These are phyloP conservation scores for Rubus parviflorus DNA, from an alignment of 306 rosid species.

Conservation along the genomic window DNA sequence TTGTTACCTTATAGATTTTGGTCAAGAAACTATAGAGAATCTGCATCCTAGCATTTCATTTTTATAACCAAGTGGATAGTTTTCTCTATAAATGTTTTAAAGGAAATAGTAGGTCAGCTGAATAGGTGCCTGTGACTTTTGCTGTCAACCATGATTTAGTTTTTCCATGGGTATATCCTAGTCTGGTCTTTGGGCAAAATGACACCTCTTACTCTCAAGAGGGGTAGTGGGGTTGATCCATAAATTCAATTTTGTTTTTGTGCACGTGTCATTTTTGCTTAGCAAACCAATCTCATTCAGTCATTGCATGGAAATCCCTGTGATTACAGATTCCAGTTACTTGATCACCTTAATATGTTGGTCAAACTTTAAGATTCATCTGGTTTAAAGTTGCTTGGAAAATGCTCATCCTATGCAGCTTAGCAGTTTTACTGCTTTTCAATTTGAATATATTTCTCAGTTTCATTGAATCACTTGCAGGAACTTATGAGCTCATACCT, in stretches of 20 bases:
- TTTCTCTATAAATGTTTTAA: not conserved
- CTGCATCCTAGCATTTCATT: constrained; percentile 4
- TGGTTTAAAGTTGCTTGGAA: constrained; percentile 12
- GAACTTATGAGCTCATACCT: constrained; percentile 81
- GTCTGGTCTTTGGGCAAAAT: not conserved
- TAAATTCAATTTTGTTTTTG: not conserved
- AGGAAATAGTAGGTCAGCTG: constrained; percentile 5
- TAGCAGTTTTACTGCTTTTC: constrained; percentile 1
- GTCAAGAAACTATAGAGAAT: not conserved
- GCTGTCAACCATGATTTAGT: not conserved
- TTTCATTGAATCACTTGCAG: constrained; percentile 47
- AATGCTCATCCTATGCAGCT: constrained; percentile 27
- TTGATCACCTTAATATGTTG: constrained; percentile 9
- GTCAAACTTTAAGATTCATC: constrained; percentile 24
- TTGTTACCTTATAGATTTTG: not conserved
- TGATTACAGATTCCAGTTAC: not conserved
- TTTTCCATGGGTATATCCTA: not conserved
- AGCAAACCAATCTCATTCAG: not conserved
- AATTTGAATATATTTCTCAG: constrained; percentile 4
- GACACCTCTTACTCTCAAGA: not conserved
- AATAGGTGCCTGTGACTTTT: not conserved
- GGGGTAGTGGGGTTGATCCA: not conserved
- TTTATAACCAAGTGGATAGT: not conserved
- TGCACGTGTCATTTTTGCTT: not conserved
- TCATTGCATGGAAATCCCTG: not conserved